Percentiles rank a stretch among this genome's conserved stretches.
phyloP scores from a whole-genome alignment of 2,329 filamentous ascomycete genomes.

The Myotisia sp. region DNA sequence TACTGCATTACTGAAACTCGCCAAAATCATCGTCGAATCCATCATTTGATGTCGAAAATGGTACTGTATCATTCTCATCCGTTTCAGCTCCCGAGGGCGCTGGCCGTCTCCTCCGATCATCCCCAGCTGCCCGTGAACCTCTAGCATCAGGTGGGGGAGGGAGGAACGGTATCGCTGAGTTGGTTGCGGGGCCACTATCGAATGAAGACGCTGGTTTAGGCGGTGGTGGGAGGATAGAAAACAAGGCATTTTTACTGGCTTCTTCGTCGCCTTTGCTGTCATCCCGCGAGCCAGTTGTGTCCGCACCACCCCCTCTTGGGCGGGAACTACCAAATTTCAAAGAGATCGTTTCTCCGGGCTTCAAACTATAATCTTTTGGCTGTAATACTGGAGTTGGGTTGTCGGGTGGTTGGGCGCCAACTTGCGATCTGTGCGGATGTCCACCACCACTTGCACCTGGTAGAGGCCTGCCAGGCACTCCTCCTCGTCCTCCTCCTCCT shows the following conservation, averaged over 20 bases:
- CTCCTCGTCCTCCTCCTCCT: constrained; percentile 14
- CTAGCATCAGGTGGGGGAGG: constrained; percentile 49
- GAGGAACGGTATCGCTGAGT: constrained; percentile 36
- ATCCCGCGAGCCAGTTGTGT: not conserved
- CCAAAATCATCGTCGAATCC: constrained; percentile 81
- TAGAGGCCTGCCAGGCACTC: constrained; percentile 3
- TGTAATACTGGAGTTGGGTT: no score
- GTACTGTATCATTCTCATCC: no score
- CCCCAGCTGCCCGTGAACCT: constrained; percentile 38
- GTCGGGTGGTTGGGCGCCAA: no score
- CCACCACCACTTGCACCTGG: constrained; percentile 1
- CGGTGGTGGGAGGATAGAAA: constrained; percentile 63
- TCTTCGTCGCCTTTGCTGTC: no score
- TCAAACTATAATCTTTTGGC: constrained; percentile 61
- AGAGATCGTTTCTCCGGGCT: constrained; percentile 79
- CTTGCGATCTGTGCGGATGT: no score
- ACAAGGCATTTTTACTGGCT: constrained; percentile 36
- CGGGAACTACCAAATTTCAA: constrained; percentile 52
- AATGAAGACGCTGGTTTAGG: constrained; percentile 14
- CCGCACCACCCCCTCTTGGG: constrained; percentile 16
- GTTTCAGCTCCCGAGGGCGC: no score
- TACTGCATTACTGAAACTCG: constrained; percentile 48
- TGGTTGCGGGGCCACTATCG: not conserved
- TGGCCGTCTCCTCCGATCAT: constrained; percentile 44
- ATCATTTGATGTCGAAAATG: constrained; percentile 40